Evolutionary conservation across 805 yeast species (phyloP), one percentile per base, ranked within the genome.

Genomic region (Saccharomycopsis sp.): DNA sequence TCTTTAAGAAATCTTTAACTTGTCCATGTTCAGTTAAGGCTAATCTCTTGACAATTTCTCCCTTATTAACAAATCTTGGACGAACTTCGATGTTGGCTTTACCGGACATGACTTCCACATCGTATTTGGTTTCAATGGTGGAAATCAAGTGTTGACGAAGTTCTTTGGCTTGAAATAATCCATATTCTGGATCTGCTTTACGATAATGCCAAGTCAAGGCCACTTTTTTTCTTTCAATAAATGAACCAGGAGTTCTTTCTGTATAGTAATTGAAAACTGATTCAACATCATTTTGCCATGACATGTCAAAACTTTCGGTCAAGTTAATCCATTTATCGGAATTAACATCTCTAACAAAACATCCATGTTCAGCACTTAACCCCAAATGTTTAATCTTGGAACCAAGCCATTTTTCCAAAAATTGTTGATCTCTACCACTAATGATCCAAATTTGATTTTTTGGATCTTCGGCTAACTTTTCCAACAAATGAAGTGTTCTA

Each of bases 131-230:
- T 2, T 72, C 81, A 9, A 88, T 72, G 1, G 78, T 69, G 14
- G 63, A 64, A 44, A 69, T 63, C 47, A 92, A 61, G 45, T 79
- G 79, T 18, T 76, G 67, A 46, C 79, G 72, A 53, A 92, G 71
- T 55, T 78, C 74, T 13, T 71, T 64, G 0, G 96, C 94, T 61
- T 86, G 95, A 63, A 72, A 89, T 33, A 69, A 75, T 23, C 98
- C 99, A 50, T 86, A 71, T 46, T 82, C 95, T 0, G 97, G 97
- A 52, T 88, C 98, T 1, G 95, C 75, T 40, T 94, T 72, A 51
- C 99, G 74, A 57, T 89, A 92, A 61, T 92, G 99, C 99, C 99
- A 92, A 1, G 97, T 89, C 39, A 92, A 62, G 1, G 98, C 97
- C 14, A 89, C 95, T 52, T 86, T 79, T 59, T 92, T 92, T 52